phyloP scores from a whole-genome alignment of 176 grass and related monocot genomes.

The Carex parvula region DNA sequence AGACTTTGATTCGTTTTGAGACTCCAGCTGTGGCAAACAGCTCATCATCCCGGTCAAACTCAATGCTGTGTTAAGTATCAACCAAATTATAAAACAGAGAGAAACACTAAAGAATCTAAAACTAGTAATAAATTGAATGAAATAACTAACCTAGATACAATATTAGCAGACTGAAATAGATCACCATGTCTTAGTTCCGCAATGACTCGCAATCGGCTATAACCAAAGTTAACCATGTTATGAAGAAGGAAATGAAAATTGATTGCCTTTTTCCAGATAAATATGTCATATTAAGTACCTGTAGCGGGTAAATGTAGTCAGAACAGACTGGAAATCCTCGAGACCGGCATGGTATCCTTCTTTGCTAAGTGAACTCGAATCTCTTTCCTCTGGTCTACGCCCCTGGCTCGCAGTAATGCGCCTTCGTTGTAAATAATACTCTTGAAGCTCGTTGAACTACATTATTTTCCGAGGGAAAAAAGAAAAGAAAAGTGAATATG shows the following conservation, averaged over 20 bases:
- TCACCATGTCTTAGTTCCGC: conserved; percentile 98
- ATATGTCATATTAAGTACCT: conserved; percentile 46
- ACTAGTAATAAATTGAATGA: not conserved
- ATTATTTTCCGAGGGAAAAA: not conserved
- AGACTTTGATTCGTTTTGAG: conserved; percentile 98
- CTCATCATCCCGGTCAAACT: conserved; percentile 98
- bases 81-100: conserved; percentile 17
- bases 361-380: conserved; percentile 52
- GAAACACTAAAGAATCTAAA: conserved; percentile 32
- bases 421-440: conserved; percentile 90
- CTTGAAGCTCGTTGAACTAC: conserved; percentile 97
- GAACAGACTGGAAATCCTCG: conserved; percentile 96
- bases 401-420: conserved; percentile 48
- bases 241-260: conserved; percentile 16
- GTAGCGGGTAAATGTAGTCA: conserved; percentile 96
- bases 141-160: conserved; percentile 86
- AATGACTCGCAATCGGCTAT: conserved; percentile 78
- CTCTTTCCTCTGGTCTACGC: conserved; percentile 61
- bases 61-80: conserved; percentile 54
- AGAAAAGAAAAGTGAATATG: not conserved
- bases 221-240: conserved; percentile 14
- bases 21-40: conserved; percentile 97
- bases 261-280: not conserved
- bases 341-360: conserved; percentile 89
- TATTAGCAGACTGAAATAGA: conserved; percentile 96